Percentiles rank a stretch among this genome's conserved stretches.
These are phyloP conservation scores for Didymella segeticola DNA, from an alignment of 2,329 filamentous ascomycete genomes.

Conservation along the genomic window DNA sequence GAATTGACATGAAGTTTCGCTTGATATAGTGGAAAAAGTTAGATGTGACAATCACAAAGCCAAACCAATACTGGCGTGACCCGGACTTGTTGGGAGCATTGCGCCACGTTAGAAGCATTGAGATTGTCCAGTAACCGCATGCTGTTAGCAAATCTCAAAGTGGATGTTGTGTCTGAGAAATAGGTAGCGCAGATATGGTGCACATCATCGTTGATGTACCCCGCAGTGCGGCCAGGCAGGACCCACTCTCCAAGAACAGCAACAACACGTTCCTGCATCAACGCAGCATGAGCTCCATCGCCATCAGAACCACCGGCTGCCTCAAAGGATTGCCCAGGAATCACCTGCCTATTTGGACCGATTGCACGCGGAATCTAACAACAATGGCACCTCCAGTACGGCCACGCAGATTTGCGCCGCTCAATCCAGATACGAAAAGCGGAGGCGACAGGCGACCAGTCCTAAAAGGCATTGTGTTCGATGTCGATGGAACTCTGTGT, in stretches of 20 bases:
- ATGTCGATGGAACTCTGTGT: constrained; percentile 94
- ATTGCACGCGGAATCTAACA: constrained; percentile 3
- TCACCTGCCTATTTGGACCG: not conserved
- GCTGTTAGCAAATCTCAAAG: no score
- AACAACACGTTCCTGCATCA: constrained; percentile 5
- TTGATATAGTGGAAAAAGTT: no score
- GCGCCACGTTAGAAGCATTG: no score
- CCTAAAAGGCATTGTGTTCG: constrained; percentile 75
- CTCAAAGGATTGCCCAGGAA: not conserved
- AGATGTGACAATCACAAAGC: no score
- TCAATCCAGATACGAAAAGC: constrained; percentile 46
- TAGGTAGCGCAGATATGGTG: not conserved
- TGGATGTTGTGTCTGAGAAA: not conserved
- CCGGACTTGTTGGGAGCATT: no score
- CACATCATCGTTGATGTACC: constrained; percentile 13
- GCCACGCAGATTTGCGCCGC: constrained; percentile 59
- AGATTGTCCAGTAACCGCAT: no score
- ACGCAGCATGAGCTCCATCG: constrained; percentile 8
- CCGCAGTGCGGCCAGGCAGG: constrained; percentile 1
- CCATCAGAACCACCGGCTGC: not conserved
- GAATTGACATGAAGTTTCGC: no score
- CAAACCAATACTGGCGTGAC: no score
- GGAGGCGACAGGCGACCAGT: constrained; percentile 49
- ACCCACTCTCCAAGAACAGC: constrained; percentile 6
- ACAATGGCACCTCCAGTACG: constrained; percentile 29